Evolutionary conservation across 179 eudicot genomes (phyloP), one percentile per base, ranked within the genome.

Genomic region (Beta lomatogona): DNA sequence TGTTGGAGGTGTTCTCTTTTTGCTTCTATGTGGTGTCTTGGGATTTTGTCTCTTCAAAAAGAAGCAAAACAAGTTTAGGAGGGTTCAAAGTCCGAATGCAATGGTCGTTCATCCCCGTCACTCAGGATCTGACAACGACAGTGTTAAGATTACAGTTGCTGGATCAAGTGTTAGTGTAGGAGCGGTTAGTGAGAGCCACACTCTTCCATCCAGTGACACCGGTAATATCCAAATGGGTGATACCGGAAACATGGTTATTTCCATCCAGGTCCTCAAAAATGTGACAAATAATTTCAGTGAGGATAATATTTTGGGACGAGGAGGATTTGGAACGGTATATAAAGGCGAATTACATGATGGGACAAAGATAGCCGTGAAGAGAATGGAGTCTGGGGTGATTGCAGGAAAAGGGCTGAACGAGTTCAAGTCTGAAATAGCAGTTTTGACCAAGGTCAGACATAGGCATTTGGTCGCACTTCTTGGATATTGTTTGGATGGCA

Each of bases 271-370:
- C 44, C 86, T 93, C 4, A 93, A 82, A 71, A 92, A 80, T 60
- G 97, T 91, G 86, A 93, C 98, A 0, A 82, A 92, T 79, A 92
- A 89, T 81, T 93, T 93, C 67, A 92, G 92, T 61, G 87, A 89
- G 72, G 88, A 86, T 21, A 93, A 93, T 75, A 88, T 92, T 67
- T 81, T 93, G 64, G 98, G 98, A 13, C 86, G 66, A 73, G 97
- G 98, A 54, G 97, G 98, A 2, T 93, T 93, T 18, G 98, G 98
- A 16, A 93, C 97, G 2, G 98, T 93, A 22, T 93, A 93, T 84
- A 92, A 90, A 84, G 94, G 98, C 16, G 94, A 91, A 76, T 63
- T 92, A 59, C 94, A 91, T 25, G 97, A 93, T 78, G 97, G 97
- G n/a, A 93, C 98, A 0, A 91, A 92, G 78, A 92, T 93, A 44